Base-by-base conservation (phyloP, 805 yeast species). In the Saccharomycopsis vini region DNA sequence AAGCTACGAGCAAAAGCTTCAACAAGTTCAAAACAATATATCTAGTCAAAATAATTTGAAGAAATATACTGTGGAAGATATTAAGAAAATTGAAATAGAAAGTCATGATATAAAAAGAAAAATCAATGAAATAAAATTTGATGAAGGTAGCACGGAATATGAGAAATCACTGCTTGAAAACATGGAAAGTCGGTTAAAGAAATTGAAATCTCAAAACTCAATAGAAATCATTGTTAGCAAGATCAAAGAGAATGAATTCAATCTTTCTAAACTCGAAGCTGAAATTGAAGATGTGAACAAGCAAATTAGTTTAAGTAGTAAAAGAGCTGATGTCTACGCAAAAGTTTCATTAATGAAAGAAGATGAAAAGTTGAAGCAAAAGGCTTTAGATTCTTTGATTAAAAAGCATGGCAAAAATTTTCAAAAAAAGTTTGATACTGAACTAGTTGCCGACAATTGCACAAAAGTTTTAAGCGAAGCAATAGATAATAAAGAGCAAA, bases 321-420 rank as follows among this genome's bases (percentile, higher is more conserved):
- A 71, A 52, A 81, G 75, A 54, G 66, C 82, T 1, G 88, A 79
- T 39, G 53, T 69, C 2, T 64, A 73, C 48, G 81, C 86, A 0
- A 76, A 73, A 49, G 54, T 77, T 3, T 64, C 69, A 0, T 54
- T 78, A 15, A 50, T 73, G 26, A 54, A 57, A 18, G 77, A 72
- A 26, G 67, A 72, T 9, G 51, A 57, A 2, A 54, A 46, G 1
- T 54, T 61, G 31, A 67, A 63, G 37, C 51, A 54, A 12, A 51
- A 50, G 3, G 61, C 63, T 1, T 40, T 66, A 5, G 43, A 54
- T 0, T 59, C 62, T 13, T 48, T 69, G 4, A 38, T 60, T 1
- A 54, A 53, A 0, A 49, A 56, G 1, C 56, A 63, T 31, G 38
- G 50, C 2, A 50, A 45, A 36, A 45, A 3, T 64, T 66, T 46